Evolutionary conservation across 2,329 filamentous ascomycete genomes (phyloP).

Genomic region (Biscogniauxia marginata): DNA sequence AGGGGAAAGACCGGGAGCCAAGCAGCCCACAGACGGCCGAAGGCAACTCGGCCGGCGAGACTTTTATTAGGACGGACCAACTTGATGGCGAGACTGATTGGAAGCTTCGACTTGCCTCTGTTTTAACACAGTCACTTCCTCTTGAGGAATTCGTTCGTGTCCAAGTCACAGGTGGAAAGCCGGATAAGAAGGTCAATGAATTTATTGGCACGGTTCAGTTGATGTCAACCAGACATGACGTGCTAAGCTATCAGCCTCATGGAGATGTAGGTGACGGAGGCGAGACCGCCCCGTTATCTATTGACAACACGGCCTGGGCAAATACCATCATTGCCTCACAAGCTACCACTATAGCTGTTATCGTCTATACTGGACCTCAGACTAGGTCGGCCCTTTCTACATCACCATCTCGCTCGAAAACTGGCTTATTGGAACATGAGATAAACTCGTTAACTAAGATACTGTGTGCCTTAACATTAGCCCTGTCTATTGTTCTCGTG

Average conservation of each 20-base stretch:
- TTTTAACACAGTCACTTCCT: constrained; percentile 76
- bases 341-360: constrained; percentile 81
- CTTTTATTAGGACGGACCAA: constrained; percentile 96
- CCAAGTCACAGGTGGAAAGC: constrained; percentile 79
- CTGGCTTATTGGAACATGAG: constrained; percentile 88
- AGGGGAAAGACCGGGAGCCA: constrained; percentile 32
- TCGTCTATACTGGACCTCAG: constrained; percentile 92
- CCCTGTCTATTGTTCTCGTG: constrained; percentile 83
- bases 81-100: constrained; percentile 97
- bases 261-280: constrained; percentile 35
- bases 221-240: constrained; percentile 52
- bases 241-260: constrained; percentile 41
- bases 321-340: constrained; percentile 96
- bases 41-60: constrained; percentile 67
- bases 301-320: constrained; percentile 98
- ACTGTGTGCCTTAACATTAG: constrained; percentile 81
- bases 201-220: constrained; percentile 89
- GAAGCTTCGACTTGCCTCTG: constrained; percentile 88
- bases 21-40: constrained; percentile 32
- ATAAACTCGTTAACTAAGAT: constrained; percentile 98
- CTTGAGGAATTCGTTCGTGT: constrained; percentile 69
- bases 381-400: constrained; percentile 93
- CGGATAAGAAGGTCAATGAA: constrained; percentile 91
- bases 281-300: constrained; percentile 73
- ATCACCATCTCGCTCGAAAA: constrained; percentile 87